Percentiles rank a stretch among this genome's conserved stretches.
Evolutionary conservation across 768 basidiomycete genomes (phyloP).

Genomic region (Wakefieldia striispora): DNA sequence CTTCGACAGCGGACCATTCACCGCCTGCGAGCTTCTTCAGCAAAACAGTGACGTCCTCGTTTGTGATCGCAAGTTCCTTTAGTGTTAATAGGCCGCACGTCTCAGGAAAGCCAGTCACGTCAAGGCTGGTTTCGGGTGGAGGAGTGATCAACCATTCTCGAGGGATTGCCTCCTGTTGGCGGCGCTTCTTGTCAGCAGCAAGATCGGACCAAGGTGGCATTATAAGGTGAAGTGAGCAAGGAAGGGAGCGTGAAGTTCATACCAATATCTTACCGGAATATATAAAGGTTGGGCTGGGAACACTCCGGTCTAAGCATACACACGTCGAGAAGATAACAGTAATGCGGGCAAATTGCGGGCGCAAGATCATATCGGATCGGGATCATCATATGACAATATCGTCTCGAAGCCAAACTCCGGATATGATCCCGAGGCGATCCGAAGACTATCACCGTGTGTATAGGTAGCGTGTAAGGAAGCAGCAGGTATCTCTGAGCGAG

Average conservation of each 20-base stretch:
- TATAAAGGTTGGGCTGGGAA: conserved; percentile 8
- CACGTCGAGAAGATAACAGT: conserved; percentile 5
- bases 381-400: too few species aligned
- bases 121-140: conserved; percentile 45
- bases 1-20: conserved; percentile 62
- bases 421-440: too few species aligned
- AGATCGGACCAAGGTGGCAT: conserved; percentile 48
- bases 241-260: neutral
- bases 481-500: too few species aligned
- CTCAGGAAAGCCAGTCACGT: conserved; percentile 55
- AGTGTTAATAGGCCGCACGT: conserved; percentile 55
- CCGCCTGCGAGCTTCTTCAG: conserved; percentile 52
- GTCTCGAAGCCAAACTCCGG: too few species aligned
- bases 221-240: neutral
- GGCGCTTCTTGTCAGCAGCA: conserved; percentile 50
- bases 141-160: conserved; percentile 56
- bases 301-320: neutral
- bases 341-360: too few species aligned
- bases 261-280: conserved; percentile 1
- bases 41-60: conserved; percentile 41
- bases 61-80: conserved; percentile 62
- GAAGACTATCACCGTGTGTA: too few species aligned
- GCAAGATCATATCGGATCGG: too few species aligned
- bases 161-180: conserved; percentile 58
- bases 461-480: too few species aligned